Evolutionary conservation across 352 stramenopile species (phyloP), one percentile per base, ranked within the genome.

Genomic region (Pythium sukuiense): DNA sequence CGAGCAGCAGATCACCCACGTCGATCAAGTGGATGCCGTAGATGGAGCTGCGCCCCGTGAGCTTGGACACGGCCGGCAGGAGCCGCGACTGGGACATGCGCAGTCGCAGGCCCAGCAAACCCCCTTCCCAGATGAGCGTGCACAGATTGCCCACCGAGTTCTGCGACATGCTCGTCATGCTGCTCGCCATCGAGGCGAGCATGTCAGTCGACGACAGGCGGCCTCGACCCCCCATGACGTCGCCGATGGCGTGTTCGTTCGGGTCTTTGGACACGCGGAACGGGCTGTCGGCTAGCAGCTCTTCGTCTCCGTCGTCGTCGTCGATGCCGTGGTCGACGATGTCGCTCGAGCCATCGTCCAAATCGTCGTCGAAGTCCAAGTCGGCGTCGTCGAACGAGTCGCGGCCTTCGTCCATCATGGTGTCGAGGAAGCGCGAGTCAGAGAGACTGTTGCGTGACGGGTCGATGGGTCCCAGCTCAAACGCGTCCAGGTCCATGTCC

Each of bases 21-120:
- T 96, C 85, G 37, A 96, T 83, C 8, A 96, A 59, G 60, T 96
- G 87, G 57, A 96, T 91, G 32, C 87, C 87, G 56, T 87, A 84
- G 63, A 96, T 96, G 12, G 85, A 79, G 72, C 87, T 96, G 53
- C 88, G 87, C 3, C 87, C 87, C 11, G 85, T 96, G 67, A 96
- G 74, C 67, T 93, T 93, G 37, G 87, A 94, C 29, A 96, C 87
- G 0, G 83, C 82, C 0, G 87, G 87, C 57, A 93, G 80, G 67
- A 92, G 88, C 2, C 79, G 73, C 11, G 87, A 92, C 69, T 93
- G 83, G 32, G 87, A 94, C 71, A 93, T 89, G 2, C 85, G 81
- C 61, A 96, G 65, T 12, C 87, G 72, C 7, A 96, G 57, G 8
- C 87, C 87, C 18, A 96, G 71, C 24, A 94, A 61, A 4, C 87